A percentile compares a stretch with the other conserved stretches of the same genome.
Evolutionary conservation across 1,139 yeast genomes (phyloP).

Genomic region (Lodderomyces margitis): DNA sequence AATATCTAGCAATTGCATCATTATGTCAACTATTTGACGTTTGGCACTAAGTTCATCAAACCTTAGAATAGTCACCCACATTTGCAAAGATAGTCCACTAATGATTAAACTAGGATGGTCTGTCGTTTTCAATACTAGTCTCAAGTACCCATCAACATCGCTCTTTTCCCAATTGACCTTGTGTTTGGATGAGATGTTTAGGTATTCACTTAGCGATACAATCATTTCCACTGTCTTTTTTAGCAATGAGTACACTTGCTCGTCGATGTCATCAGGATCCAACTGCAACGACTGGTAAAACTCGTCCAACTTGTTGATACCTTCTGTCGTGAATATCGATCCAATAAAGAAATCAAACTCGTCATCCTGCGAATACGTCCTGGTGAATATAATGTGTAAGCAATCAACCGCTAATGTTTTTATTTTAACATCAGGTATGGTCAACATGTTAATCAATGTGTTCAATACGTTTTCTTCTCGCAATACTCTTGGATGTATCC

Average conservation of each 20-base stretch:
- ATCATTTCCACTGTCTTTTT: constrained; percentile 94
- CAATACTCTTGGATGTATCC: constrained; percentile 82
- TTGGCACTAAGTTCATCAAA: constrained; percentile 67
- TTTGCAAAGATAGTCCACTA: constrained; percentile 85
- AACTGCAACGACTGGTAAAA: constrained; percentile 64
- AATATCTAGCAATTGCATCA: constrained; percentile 69
- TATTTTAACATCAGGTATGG: constrained; percentile 60
- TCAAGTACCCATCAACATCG: constrained; percentile 63
- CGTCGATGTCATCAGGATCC: constrained; percentile 79
- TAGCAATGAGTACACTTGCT: constrained; percentile 69
- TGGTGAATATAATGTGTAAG: constrained; percentile 80
- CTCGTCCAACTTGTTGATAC: constrained; percentile 61
- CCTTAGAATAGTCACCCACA: constrained; percentile 90
- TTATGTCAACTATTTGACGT: constrained; percentile 46
- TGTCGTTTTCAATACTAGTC: constrained; percentile 76
- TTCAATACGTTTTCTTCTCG: constrained; percentile 65
- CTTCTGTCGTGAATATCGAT: constrained; percentile 69
- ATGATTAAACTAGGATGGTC: constrained; percentile 84
- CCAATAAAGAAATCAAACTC: constrained; percentile 84
- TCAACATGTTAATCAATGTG: constrained; percentile 60
- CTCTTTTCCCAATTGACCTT: constrained; percentile 48
- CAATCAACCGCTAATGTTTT: constrained; percentile 89
- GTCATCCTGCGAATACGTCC: constrained; percentile 65
- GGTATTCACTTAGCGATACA: constrained; percentile 80
- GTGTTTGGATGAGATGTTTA: constrained; percentile 46